phyloP scores from a whole-genome alignment of 805 yeast genomes.

The Starmerella riodocensis region DNA sequence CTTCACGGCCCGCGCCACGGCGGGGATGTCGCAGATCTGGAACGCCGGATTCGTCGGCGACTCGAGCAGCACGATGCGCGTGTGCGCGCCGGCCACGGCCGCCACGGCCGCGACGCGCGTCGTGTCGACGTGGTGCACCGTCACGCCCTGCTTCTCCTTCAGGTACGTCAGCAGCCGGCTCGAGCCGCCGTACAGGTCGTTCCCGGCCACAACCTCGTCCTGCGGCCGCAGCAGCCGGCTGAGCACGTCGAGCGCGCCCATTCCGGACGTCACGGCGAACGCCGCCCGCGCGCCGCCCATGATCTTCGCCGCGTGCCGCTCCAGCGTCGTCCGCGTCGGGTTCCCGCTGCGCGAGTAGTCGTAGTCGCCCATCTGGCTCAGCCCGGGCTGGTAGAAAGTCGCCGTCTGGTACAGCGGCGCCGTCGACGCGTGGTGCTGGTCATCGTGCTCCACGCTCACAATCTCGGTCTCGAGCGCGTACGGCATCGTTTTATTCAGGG shows the following conservation, averaged over 20 bases:
- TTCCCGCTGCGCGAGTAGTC: conserved; percentile 88
- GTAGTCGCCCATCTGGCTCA: conserved; percentile 64
- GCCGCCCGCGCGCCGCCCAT: conserved; percentile 59
- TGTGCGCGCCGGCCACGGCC: conserved; percentile 40
- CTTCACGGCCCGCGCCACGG: conserved; percentile 56
- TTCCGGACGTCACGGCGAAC: conserved; percentile 78
- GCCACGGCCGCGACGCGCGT: conserved; percentile 52
- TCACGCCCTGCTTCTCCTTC: conserved; percentile 47
- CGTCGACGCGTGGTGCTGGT: conserved; percentile 64
- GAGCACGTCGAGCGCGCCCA: conserved; percentile 84
- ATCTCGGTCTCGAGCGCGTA: conserved; percentile 48
- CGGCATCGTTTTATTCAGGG: neutral
- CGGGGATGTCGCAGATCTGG: conserved; percentile 68
- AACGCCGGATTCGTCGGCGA: conserved; percentile 90
- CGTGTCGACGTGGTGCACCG: conserved; percentile 68
- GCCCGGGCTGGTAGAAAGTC: conserved; percentile 73
- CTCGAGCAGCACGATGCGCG: conserved; percentile 74
- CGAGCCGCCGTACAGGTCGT: conserved; percentile 89
- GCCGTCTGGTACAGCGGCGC: conserved; percentile 89
- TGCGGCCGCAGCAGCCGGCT: conserved; percentile 61
- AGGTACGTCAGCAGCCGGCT: conserved; percentile 70
- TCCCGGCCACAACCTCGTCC: conserved; percentile 89
- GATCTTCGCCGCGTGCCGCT: conserved; percentile 60
- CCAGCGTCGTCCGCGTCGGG: conserved; percentile 76
- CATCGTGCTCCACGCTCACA: conserved; percentile 47